Evolutionary conservation across 2,329 filamentous ascomycete genomes (phyloP).

Genomic region (Tolypocladium guangdongense): DNA sequence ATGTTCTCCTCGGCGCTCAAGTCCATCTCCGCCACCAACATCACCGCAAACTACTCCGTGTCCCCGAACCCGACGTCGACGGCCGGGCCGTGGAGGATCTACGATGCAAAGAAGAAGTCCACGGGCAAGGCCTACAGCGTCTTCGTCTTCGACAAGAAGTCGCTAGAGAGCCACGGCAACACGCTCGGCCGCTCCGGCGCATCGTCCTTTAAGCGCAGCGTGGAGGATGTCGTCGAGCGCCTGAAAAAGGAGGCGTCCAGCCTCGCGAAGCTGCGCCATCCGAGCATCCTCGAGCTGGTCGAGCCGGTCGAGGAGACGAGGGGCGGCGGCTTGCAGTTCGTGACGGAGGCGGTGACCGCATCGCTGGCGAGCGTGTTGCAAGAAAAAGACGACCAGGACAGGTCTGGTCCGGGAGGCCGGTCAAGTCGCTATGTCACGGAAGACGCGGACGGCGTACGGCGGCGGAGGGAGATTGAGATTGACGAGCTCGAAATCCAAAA

Average conservation of each 20-base stretch:
- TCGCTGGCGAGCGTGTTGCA: constrained; percentile 73
- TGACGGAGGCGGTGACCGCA: constrained; percentile 81
- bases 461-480: constrained; percentile 76
- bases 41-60: constrained; percentile 82
- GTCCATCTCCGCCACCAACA: constrained; percentile 82
- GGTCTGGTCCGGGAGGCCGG: constrained; percentile 54
- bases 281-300: constrained; percentile 81
- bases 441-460: constrained; percentile 60
- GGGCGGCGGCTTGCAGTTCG: constrained; percentile 87
- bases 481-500: constrained; percentile 98
- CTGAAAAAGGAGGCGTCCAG: constrained; percentile 86
- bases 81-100: constrained; percentile 93
- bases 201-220: constrained; percentile 62
- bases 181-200: constrained; percentile 33
- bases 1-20: constrained; percentile 96
- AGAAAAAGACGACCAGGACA: constrained; percentile 84
- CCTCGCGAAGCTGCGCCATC: constrained; percentile 79
- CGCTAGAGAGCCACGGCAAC: constrained; percentile 50
- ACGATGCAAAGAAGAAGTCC: constrained; percentile 93
- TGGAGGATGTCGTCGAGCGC: constrained; percentile 85
- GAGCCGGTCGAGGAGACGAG: constrained; percentile 94
- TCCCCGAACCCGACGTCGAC: constrained; percentile 64
- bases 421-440: constrained; percentile 73
- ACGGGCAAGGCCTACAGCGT: constrained; percentile 82
- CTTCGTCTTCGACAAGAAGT: constrained; percentile 89